Percentiles rank a stretch among this genome's conserved stretches.
Evolutionary conservation across 1,284 basidiomycete species (phyloP).

Genomic region (Inonotus obliquus): DNA sequence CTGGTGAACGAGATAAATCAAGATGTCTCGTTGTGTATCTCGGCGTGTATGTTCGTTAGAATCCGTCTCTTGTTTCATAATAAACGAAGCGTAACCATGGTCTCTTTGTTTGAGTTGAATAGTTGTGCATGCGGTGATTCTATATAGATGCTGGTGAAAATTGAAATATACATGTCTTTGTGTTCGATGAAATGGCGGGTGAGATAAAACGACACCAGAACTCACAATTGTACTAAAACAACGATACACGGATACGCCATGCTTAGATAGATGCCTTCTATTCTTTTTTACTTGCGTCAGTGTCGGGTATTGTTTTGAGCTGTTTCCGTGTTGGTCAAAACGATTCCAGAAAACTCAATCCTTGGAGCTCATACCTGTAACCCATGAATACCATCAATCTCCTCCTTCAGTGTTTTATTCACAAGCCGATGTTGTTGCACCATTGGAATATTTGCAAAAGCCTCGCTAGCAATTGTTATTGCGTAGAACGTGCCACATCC

Average conservation of each 20-base stretch:
- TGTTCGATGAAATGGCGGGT: too few species aligned
- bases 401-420: slow-evolving; percentile 82
- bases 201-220: too few species aligned
- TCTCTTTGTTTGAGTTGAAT: background rate
- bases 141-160: too few species aligned
- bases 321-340: background rate
- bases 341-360: background rate
- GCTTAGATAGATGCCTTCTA: background rate
- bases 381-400: slow-evolving; percentile 91
- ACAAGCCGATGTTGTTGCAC: slow-evolving; percentile 96
- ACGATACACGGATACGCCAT: too few species aligned
- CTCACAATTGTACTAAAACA: too few species aligned
- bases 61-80: background rate
- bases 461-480: slow-evolving; percentile 80
- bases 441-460: slow-evolving; percentile 82
- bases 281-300: background rate
- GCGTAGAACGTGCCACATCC: slow-evolving; percentile 97
- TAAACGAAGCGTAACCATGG: background rate
- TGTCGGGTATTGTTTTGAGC: slow-evolving; percentile 16
- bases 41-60: background rate
- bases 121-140: background rate
- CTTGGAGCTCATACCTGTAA: slow-evolving; percentile 65
- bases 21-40: background rate
- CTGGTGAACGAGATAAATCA: background rate
- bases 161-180: background rate